A percentile compares a stretch with the other conserved stretches of the same genome.
Conservation (phyloP, 208 protist species). For the Trypanosoma boissoni region DNA sequence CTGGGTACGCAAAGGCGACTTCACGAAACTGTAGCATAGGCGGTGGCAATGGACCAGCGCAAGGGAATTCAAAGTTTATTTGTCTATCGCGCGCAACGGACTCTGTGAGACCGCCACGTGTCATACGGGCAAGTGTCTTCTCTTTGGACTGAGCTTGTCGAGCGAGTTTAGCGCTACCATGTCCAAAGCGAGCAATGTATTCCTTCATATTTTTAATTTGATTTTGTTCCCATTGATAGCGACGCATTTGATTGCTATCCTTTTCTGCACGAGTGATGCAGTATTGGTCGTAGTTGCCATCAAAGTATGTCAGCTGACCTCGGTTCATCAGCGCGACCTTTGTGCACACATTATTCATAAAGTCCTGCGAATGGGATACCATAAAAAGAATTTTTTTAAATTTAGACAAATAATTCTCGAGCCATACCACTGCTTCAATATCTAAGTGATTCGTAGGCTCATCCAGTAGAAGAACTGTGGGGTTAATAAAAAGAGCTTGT, state of each 20-base stretch:
- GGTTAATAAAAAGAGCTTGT: constrained; percentile 94
- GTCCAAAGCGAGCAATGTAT: constrained; percentile 95
- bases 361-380: constrained; percentile 96
- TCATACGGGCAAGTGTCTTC: constrained; percentile 95
- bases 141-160: constrained; percentile 94
- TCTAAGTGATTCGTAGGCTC: constrained; percentile 98
- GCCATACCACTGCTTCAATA: constrained; percentile 95
- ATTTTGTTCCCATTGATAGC: constrained; percentile 96
- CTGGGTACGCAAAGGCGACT: constrained; percentile 90
- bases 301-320: constrained; percentile 88
- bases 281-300: constrained; percentile 96
- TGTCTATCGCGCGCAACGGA: constrained; percentile 74
- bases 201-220: constrained; percentile 97
- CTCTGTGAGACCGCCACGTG: constrained; percentile 93
- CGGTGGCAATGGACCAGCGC: constrained; percentile 75
- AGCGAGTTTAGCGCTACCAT: constrained; percentile 94
- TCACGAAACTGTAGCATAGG: constrained; percentile 95
- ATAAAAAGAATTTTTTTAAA: constrained; percentile 95
- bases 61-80: constrained; percentile 87
- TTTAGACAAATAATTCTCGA: constrained; percentile 94
- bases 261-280: constrained; percentile 91
- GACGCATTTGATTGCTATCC: constrained; percentile 96
- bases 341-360: constrained; percentile 97
- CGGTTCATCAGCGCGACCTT: constrained; percentile 94
- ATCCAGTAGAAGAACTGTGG: constrained; percentile 95